Evolutionary conservation across 257 asterid species (phyloP).

Genomic region (Capsicum baccatum): DNA sequence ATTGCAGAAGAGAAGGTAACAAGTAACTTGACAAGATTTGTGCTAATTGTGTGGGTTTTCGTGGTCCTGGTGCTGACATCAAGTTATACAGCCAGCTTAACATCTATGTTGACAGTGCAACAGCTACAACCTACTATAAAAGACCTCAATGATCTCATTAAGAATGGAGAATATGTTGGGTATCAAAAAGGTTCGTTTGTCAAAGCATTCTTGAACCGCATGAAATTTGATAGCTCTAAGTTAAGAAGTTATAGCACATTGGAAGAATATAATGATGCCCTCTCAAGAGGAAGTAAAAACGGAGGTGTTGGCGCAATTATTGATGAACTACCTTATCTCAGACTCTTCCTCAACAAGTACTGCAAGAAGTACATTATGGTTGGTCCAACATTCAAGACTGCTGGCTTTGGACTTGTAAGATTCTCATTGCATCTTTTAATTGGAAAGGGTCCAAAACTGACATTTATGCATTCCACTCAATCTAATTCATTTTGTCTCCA

Average conservation of each 20-base stretch:
- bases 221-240: constrained; percentile 43
- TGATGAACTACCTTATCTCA: constrained; percentile 56
- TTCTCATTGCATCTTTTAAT: neutral
- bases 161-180: constrained; percentile 46
- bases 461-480: neutral
- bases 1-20: constrained; percentile 50
- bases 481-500: neutral
- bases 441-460: neutral
- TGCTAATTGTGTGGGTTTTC: constrained; percentile 53
- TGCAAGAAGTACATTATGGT: constrained; percentile 46
- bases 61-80: constrained; percentile 54
- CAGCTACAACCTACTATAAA: constrained; percentile 45
- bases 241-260: constrained; percentile 36
- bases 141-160: constrained; percentile 44
- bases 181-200: constrained; percentile 59
- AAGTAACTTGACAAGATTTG: constrained; percentile 44
- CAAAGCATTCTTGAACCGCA: constrained; percentile 29
- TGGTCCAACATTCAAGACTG: constrained; percentile 37
- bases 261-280: constrained; percentile 38
- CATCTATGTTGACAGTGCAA: constrained; percentile 50
- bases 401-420: constrained; percentile 59
- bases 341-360: constrained; percentile 35
- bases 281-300: constrained; percentile 39
- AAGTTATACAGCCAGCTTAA: constrained; percentile 58
- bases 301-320: constrained; percentile 55